Evolutionary conservation across 371 early-diverging fungal genomes (phyloP).

Genomic region (Mucor sp.): DNA sequence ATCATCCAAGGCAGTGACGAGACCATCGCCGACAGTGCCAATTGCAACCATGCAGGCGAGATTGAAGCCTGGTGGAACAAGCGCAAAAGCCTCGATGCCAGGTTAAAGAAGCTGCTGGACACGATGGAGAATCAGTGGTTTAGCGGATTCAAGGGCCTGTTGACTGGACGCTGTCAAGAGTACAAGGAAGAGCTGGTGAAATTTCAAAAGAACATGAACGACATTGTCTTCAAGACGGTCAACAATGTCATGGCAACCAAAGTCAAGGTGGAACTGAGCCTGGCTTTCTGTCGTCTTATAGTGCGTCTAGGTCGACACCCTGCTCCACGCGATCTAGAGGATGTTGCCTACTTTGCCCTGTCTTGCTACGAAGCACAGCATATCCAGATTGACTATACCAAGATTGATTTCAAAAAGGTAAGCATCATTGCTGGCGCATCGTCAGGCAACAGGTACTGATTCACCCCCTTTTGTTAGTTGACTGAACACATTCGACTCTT

Average conservation of each 20-base stretch:
- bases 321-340: constrained; percentile 57
- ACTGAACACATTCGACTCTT: constrained; percentile 14
- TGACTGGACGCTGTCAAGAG: constrained; percentile 27
- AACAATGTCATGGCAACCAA: neutral
- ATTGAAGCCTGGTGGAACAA: constrained; percentile 81
- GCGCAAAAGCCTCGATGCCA: constrained; percentile 68
- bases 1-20: constrained; percentile 66
- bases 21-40: constrained; percentile 43
- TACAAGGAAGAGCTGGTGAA: constrained; percentile 17
- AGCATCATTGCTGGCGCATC: neutral
- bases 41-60: constrained; percentile 51
- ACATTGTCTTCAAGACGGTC: constrained; percentile 15
- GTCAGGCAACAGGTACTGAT: neutral
- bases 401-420: constrained; percentile 59
- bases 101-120: constrained; percentile 59
- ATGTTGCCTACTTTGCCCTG: constrained; percentile 70
- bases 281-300: constrained; percentile 59
- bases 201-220: constrained; percentile 22
- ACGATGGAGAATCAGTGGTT: constrained; percentile 79
- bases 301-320: constrained; percentile 60
- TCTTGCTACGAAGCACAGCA: constrained; percentile 61
- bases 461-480: constrained; percentile 9
- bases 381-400: constrained; percentile 47
- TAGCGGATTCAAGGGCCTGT: constrained; percentile 69
- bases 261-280: constrained; percentile 44